Evolutionary conservation across 2,329 filamentous ascomycete genomes (phyloP).

Genomic region (Verticillium nonalfalfae): DNA sequence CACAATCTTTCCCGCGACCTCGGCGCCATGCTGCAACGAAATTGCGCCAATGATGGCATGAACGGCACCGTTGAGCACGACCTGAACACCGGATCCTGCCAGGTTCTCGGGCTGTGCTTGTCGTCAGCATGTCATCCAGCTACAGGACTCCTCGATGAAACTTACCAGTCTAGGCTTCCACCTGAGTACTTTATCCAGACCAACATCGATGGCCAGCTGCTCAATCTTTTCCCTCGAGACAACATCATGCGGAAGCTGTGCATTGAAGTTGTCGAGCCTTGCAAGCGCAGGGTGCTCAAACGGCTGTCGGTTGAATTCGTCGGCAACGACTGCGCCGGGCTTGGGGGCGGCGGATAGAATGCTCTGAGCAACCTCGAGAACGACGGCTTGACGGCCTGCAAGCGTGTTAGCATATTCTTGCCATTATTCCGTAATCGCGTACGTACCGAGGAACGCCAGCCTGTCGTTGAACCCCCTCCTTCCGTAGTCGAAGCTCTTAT

Average conservation of each 20-base stretch:
- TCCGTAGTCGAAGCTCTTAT: conserved; percentile 97
- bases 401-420: background rate
- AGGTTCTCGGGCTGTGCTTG: conserved; percentile 55
- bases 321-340: conserved; percentile 23
- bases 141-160: conserved; percentile 3
- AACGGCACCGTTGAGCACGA: conserved; percentile 70
- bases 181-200: conserved; percentile 68
- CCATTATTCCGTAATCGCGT: background rate
- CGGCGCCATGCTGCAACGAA: conserved; percentile 79
- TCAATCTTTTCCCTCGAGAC: conserved; percentile 61
- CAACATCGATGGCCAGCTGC: conserved; percentile 61
- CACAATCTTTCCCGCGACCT: conserved; percentile 67
- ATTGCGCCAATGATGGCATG: conserved; percentile 86
- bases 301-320: conserved; percentile 52
- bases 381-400: conserved; percentile 18
- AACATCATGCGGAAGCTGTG: conserved; percentile 52
- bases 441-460: conserved; percentile 77
- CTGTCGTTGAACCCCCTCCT: conserved; percentile 91
- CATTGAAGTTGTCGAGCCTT: conserved; percentile 66
- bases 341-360: conserved; percentile 48
- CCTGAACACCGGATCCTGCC: conserved; percentile 63
- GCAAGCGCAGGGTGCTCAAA: conserved; percentile 66
- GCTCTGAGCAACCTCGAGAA: conserved; percentile 30
- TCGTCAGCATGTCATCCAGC: background rate
- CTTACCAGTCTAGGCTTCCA: conserved; percentile 84